Base-by-base conservation (phyloP, 371 early-diverging fungal genomes). In the Apophysomyces trapeziformis region DNA sequence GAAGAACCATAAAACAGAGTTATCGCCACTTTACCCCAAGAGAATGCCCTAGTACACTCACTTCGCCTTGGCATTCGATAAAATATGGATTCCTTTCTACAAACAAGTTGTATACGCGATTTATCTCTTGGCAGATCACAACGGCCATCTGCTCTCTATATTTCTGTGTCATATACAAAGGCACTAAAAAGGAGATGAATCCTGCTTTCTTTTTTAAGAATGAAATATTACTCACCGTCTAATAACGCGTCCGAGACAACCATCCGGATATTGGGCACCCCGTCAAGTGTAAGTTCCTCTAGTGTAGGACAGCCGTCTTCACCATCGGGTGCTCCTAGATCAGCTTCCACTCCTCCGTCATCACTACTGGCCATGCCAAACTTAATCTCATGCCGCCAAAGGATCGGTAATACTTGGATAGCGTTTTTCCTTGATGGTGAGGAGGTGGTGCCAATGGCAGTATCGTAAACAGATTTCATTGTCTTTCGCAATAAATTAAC, bases 101-200 rank as follows among this genome's bases (percentile, higher is more conserved):
- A 68, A 88, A 95, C 18, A 88, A 73, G 4, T 71, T 46, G 73
- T 92, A 94, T 0, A 93, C 87, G 13, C 88, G 67, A 69, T 92
- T 94, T 57, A 92, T 72, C 72, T 93, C 94, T 12, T 77, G 79
- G 12, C 92, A 79, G 47, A 93, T 89, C 12, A 89, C 85, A 38
- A 77, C 77, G 58, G 92, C 85, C 92, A 95, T 93, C 63, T 90
- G 84, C 65, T 90, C 89, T 18, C 92, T 87, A 63, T 92, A 92
- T 69, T 76, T 85, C 5, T 91, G 92, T 5, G 93, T 92, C 89
- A 94, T 90, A 66, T 95, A 95, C 4, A 93, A 73, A 11, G 93
- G 80, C 0, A 95, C 92, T 92, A 70, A 14, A 21, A 9, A 12
- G 56, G 32, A 56, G 38, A 38, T 39, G 21, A 41, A 13, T 1